A percentile compares a stretch with the other conserved stretches of the same genome.
Conservation (phyloP, 805 yeast genomes). For the Metschnikowia borealis region DNA sequence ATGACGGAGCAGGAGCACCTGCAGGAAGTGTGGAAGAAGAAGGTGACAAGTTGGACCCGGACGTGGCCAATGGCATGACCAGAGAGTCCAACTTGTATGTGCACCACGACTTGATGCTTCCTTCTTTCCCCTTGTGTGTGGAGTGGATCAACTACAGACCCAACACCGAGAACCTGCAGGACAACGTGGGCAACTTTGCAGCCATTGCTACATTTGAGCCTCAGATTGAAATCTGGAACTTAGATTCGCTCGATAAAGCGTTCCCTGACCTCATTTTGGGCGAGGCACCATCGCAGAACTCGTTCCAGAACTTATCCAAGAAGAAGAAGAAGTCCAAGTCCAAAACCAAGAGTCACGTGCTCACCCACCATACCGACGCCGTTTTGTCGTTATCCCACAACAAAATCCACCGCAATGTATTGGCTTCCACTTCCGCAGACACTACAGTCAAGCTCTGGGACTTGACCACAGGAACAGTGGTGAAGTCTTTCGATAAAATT, state of each 20-base stretch:
- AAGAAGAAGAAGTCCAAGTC: constrained; percentile 48
- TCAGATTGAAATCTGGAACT: constrained; percentile 93
- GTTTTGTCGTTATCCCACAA: constrained; percentile 85
- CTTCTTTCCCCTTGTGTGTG: constrained; percentile 93
- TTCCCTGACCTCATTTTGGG: constrained; percentile 94
- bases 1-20: constrained; percentile 87
- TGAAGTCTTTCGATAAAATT: constrained; percentile 64
- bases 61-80: constrained; percentile 65
- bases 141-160: constrained; percentile 90
- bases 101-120: constrained; percentile 95
- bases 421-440: constrained; percentile 95
- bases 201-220: constrained; percentile 98
- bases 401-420: constrained; percentile 70
- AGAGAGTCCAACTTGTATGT: constrained; percentile 80
- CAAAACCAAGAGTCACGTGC: constrained; percentile 48
- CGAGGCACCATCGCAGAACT: constrained; percentile 48
- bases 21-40: constrained; percentile 62
- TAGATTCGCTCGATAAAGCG: constrained; percentile 87
- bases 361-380: constrained; percentile 89
- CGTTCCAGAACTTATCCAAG: constrained; percentile 37
- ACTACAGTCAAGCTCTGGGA: constrained; percentile 96
- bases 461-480: constrained; percentile 67
- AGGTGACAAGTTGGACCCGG: constrained; percentile 64
- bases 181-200: constrained; percentile 79
- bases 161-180: constrained; percentile 22